Evolutionary conservation across 768 basidiomycete species (phyloP), one percentile per base, ranked within the genome.

Genomic region (Tulasnella sp.): DNA sequence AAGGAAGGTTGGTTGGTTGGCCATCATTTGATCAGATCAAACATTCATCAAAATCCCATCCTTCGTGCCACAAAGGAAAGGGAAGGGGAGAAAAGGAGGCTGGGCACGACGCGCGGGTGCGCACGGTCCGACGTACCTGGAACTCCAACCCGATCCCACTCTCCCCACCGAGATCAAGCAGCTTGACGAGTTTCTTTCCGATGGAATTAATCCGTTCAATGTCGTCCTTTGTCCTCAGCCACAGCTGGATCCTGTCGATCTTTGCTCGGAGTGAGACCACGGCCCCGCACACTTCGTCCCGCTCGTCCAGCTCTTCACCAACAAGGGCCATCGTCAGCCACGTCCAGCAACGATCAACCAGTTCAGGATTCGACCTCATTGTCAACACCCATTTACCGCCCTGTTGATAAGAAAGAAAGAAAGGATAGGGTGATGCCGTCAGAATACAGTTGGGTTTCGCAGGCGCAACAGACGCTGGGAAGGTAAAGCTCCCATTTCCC

Each of bases 341-440:
- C 72, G 88, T 89, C 96, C 96, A 98, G 85, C 92, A 94, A 48
- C 93, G 88, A 87, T 98, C 96, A 74, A 97, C 87, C 82, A 96
- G 84, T 72, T 86, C 85, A 3, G 94, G 91, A 81, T 92, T 93
- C 82, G 92, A 92, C 87, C 93, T 93, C 92, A 97, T 95, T 83
- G 95, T 95, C 79, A 98, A 85, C 27, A 96, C 95, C 96, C 96
- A 98, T 86, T 96, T 97, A 46, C 96, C 96, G 27, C 96, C 96
- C 82, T 84, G 76, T 44, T 14, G 44, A 44, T 44, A 19, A 42
- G 1, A 31, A 38, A 16, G n/a, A 31, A 5, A 74, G 27, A 68
- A 68, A 27, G 62, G 34, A 34, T 27, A 40, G 40, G 42, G 42
- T 42, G 42, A 19, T 48, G 58, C 7, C 27, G 62, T 68, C 18